phyloP scores from a whole-genome alignment of 2,329 filamentous ascomycete species.

The Fusarium pseudonygamai region DNA sequence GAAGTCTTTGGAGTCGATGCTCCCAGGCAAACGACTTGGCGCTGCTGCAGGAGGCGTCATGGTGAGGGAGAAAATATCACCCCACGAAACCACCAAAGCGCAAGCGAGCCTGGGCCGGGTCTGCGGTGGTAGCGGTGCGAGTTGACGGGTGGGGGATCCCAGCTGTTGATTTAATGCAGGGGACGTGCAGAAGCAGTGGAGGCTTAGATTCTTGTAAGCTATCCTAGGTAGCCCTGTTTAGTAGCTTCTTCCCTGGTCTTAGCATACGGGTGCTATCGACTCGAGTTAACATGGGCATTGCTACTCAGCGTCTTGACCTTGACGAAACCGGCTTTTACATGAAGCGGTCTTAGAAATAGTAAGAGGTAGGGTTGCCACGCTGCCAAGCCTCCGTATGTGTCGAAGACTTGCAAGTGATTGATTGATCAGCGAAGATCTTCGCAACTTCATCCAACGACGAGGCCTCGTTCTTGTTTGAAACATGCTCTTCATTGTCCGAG shows the following conservation, averaged over 20 bases:
- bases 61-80: constrained; percentile 41
- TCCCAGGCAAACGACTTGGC: constrained; percentile 17
- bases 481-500: not conserved
- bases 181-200: constrained; percentile 24
- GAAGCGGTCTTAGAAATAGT: constrained; percentile 14
- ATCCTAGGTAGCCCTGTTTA: not conserved
- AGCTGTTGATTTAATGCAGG: constrained; percentile 40
- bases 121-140: constrained; percentile 42
- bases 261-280: constrained; percentile 38
- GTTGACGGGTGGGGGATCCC: constrained; percentile 32
- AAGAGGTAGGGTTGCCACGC: constrained; percentile 19
- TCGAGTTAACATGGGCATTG: constrained; percentile 2
- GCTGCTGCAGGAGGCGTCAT: constrained; percentile 30
- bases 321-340: constrained; percentile 20
- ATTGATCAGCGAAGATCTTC: constrained; percentile 21
- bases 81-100: constrained; percentile 38
- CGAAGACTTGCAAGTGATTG: constrained; percentile 3
- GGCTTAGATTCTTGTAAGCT: constrained; percentile 23
- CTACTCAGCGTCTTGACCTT: constrained; percentile 12
- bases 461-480: constrained; percentile 25
- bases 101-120: constrained; percentile 39
- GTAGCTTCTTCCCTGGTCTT: constrained; percentile 13
- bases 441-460: constrained; percentile 4
- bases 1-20: not conserved
- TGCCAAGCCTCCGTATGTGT: constrained; percentile 7